These are phyloP conservation scores for Carex parvula DNA, from an alignment of 176 grass and related monocot species.

Conservation along the genomic window DNA sequence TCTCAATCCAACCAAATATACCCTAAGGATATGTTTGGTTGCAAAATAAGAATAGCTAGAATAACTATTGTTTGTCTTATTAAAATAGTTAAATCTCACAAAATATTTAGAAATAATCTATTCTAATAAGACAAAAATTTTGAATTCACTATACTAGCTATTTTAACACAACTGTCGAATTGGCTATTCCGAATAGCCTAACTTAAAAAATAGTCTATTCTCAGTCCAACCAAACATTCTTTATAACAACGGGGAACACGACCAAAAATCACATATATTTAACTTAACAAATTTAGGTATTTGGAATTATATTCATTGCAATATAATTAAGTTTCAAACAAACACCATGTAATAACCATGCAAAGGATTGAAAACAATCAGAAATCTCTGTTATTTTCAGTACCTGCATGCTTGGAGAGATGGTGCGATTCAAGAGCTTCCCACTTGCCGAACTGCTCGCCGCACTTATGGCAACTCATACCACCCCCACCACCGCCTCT, in stretches of 20 bases:
- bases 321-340: neutral
- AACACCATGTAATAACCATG: neutral
- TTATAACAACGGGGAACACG: neutral
- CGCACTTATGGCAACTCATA: constrained; percentile 58
- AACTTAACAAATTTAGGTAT: neutral
- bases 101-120: no score
- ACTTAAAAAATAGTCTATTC: no score
- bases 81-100: no score
- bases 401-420: constrained; percentile 86
- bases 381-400: neutral
- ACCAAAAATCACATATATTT: neutral
- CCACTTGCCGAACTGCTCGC: constrained; percentile 68
- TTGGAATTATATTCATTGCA: neutral
- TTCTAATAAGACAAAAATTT: no score
- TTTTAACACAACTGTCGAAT: no score
- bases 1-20: no score
- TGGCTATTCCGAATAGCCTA: no score
- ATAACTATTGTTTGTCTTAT: no score
- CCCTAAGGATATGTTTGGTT: no score
- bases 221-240: no score
- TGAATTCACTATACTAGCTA: no score
- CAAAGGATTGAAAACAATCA: constrained; percentile 2
- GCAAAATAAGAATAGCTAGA: no score
- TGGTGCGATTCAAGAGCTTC: constrained; percentile 86
- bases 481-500: constrained; percentile 32